These are phyloP conservation scores for Plasmodium gallinaceum DNA, from an alignment of 169 alveolate genomes.

Conservation along the genomic window DNA sequence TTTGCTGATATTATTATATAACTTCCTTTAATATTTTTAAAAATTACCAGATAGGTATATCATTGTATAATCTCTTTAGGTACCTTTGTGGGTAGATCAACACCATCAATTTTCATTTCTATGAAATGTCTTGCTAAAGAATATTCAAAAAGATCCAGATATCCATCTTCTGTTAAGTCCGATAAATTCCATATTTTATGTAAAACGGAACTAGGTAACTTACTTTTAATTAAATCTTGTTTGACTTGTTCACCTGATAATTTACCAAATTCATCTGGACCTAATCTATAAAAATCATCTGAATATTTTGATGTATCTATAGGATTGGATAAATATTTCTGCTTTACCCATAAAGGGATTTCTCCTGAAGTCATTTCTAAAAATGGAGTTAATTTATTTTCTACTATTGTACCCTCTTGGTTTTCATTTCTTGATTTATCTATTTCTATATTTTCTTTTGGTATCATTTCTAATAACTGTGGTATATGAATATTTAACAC, in stretches of 20 bases:
- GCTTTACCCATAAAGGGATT: conserved; percentile 72
- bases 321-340: conserved; percentile 45
- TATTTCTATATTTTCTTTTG: conserved; percentile 67
- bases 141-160: conserved; percentile 80
- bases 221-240: conserved; percentile 79
- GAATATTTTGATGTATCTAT: conserved; percentile 71
- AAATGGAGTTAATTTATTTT: conserved; percentile 64
- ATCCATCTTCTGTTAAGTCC: conserved; percentile 80
- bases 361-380: conserved; percentile 63
- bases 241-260: conserved; percentile 80
- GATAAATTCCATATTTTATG: conserved; percentile 83
- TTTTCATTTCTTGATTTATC: conserved; percentile 24
- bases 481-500: conserved; percentile 77
- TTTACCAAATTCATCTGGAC: conserved; percentile 75
- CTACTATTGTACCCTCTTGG: conserved; percentile 69
- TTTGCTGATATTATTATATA: too few relatives aligned
- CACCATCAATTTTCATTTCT: conserved; percentile 79
- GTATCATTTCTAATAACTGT: conserved; percentile 77
- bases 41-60: neutral
- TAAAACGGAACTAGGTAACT: conserved; percentile 77
- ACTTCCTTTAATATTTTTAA: too few relatives aligned
- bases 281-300: conserved; percentile 77
- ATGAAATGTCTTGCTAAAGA: conserved; percentile 80
- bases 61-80: conserved; percentile 50
- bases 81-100: conserved; percentile 78